Conservation (phyloP, 2,329 filamentous ascomycete species). For the Nothopassalora personata region DNA sequence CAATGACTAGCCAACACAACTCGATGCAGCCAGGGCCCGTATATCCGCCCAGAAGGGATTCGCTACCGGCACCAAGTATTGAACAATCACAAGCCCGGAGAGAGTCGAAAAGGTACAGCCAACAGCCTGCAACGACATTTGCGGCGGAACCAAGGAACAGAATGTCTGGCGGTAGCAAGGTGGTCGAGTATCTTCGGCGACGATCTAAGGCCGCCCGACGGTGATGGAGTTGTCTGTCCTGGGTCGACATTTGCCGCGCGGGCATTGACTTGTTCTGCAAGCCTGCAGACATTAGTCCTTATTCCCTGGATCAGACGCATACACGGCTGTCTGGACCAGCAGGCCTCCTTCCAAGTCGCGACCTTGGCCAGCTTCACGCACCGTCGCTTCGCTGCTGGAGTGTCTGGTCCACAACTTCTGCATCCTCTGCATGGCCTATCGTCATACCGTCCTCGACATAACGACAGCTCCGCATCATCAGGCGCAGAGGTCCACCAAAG, state of each 20-base stretch:
- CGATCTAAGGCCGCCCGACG: not conserved
- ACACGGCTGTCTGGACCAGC: not conserved
- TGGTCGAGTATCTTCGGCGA: not conserved
- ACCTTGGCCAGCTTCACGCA: not conserved
- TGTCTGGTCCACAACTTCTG: constrained; percentile 22
- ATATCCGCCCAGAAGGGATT: not conserved
- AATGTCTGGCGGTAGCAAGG: not conserved
- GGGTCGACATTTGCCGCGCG: not conserved
- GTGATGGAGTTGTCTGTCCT: not conserved
- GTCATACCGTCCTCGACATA: constrained; percentile 33
- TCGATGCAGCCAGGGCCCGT: not conserved
- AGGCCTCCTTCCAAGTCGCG: not conserved
- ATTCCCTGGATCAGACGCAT: not conserved
- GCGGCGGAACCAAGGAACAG: not conserved
- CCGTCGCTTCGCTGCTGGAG: not conserved
- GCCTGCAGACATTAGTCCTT: no score
- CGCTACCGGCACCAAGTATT: not conserved
- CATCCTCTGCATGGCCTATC: constrained; percentile 28
- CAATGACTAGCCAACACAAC: not conserved
- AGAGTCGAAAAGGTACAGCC: not conserved
- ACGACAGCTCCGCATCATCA: constrained; percentile 34
- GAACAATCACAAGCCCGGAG: not conserved
- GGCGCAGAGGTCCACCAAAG: constrained; percentile 32
- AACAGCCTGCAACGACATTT: not conserved
- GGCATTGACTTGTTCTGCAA: no score